phyloP scores from a whole-genome alignment of 1,139 yeast species.

The Scheffersomyces titani region DNA sequence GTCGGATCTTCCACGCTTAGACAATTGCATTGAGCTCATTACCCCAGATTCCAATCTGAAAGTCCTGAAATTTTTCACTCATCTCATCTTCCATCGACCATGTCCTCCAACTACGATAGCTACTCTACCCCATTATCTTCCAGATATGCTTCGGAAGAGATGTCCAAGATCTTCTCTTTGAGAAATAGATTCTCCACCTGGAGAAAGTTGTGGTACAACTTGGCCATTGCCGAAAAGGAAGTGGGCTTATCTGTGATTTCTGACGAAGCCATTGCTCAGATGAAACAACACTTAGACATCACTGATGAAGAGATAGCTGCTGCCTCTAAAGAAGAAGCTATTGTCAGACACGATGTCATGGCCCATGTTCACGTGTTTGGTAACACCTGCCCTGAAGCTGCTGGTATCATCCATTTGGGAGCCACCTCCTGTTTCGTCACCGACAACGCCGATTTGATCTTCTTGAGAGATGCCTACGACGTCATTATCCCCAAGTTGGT shows the following conservation, averaged over 20 bases:
- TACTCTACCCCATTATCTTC: constrained; percentile 93
- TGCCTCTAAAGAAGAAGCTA: constrained; percentile 93
- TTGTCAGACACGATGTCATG: constrained; percentile 99
- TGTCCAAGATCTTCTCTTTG: constrained; percentile 88
- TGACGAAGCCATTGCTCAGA: constrained; percentile 88
- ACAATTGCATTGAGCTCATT: neutral
- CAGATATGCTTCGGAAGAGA: constrained; percentile 96
- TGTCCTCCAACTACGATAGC: constrained; percentile 52
- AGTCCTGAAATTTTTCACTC: neutral
- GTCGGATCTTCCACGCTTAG: neutral
- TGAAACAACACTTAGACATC: constrained; percentile 73
- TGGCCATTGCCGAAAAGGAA: constrained; percentile 94
- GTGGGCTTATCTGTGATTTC: constrained; percentile 82
- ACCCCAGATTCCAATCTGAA: neutral
- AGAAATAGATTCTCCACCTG: constrained; percentile 96
- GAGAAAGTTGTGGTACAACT: constrained; percentile 96
- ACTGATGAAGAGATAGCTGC: constrained; percentile 90
- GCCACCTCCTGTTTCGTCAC: constrained; percentile 98
- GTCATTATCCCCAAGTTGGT: constrained; percentile 91
- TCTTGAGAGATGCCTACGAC: constrained; percentile 93
- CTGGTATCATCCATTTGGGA: constrained; percentile 97
- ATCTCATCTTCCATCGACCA: neutral
- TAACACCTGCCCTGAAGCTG: constrained; percentile 89
- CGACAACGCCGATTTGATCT: constrained; percentile 96
- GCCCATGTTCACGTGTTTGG: constrained; percentile 98